Base-by-base conservation (phyloP, 768 basidiomycete species). In the Suillus discolor region DNA sequence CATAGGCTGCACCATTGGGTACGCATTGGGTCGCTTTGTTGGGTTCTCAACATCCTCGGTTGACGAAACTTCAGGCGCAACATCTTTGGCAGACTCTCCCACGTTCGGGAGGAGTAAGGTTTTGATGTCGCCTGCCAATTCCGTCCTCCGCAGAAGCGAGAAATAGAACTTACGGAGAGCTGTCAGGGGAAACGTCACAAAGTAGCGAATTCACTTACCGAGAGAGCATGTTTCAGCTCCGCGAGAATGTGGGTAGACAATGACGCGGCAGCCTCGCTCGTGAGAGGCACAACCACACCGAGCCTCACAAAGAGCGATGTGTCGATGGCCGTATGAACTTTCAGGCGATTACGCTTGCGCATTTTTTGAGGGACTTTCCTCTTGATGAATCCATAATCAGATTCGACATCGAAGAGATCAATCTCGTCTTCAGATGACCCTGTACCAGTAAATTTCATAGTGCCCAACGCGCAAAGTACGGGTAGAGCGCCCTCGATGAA, bases 1-100 rank as follows among this genome's bases (percentile, higher is more conserved):
- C 79, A 87, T 80, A 0, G 87, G 85, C 61, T 85, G 87, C 0
- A 87, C 81, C 61, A 76, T 76, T 0, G 85, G 84, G 62, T 77
- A 83, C 1, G 79, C 81, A 6, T 73, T 69, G 2, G 73, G 70
- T 15, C 18, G 41, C 11, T 28, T 41, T 42, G 25, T 20, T 6
- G 59, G 2, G 39, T 18, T 42, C 59, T n/a, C 59, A 25, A 60
- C 41, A 42, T 42, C 41, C 18, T 60, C 59, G 42, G 12, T 60
- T 41, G 59, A 60, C 44, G 34, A 54, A 20, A 34, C 42, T 36
- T 41, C 49, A 44, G 53, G 47, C n/a, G 20, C 31, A 7, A 8
- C 41, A 38, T 53, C 28, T 34, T 39, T 16, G 62, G 28, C 36
- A 45, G 34, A 36, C 34, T 66, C 65, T 66, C 42, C 39, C 34